Conservation (phyloP, 345 rosid genomes). For the Citropsis articulata region DNA sequence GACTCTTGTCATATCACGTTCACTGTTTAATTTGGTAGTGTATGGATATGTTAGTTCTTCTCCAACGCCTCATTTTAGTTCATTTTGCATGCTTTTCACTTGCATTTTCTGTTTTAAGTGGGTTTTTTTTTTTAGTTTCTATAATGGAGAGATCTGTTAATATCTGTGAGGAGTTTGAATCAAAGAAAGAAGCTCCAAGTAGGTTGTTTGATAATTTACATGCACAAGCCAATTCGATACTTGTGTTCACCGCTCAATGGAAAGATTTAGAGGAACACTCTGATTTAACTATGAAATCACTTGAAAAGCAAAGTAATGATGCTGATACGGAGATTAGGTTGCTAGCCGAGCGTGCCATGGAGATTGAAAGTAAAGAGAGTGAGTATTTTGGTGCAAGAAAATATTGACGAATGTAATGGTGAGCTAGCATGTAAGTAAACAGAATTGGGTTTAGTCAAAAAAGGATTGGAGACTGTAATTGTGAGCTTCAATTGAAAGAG, state of each 20-base stretch:
- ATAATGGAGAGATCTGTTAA: neutral
- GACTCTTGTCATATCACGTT: too few species aligned
- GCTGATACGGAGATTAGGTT: neutral
- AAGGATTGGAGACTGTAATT: neutral
- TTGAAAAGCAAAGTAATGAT: neutral
- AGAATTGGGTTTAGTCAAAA: neutral
- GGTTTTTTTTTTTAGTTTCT: constrained; percentile 3
- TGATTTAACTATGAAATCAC: neutral
- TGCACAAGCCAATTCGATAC: too few species aligned
- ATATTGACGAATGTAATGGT: constrained; percentile 1
- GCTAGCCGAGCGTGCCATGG: neutral
- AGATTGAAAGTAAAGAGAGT: neutral
- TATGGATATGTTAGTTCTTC: too few species aligned
- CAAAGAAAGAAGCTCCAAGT: neutral
- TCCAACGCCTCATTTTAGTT: too few species aligned
- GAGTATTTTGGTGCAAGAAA: constrained; percentile 1
- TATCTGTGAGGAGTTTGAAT: neutral
- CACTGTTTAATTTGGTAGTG: too few species aligned
- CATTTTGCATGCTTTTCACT: too few species aligned
- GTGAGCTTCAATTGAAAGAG: too few species aligned
- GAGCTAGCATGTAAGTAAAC: constrained; percentile 10
- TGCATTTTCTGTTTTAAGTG: neutral
- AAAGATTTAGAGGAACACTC: too few species aligned
- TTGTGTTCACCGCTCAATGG: too few species aligned
- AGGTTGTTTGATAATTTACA: neutral